Evolutionary conservation across 441 rosid genomes (phyloP), one percentile per base, ranked within the genome.

Genomic region (Breynia disticha): DNA sequence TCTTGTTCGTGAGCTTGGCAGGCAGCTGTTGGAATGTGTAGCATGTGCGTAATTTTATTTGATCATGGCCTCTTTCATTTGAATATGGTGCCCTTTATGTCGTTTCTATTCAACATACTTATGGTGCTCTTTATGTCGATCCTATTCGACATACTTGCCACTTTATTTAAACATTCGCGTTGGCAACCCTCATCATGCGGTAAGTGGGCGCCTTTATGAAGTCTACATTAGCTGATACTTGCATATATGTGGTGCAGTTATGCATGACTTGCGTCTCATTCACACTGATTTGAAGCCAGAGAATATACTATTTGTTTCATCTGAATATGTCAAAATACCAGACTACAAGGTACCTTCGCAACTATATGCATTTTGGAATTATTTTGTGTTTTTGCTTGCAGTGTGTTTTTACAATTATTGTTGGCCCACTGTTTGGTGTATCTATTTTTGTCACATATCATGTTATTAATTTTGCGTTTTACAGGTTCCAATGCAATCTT

Each of bases 281-380:
- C 89, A 82, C 57, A 82, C 86, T 0, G 89, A 82, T 64, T 41
- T 82, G 73, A 77, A 82, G 72, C 86, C 89, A 22, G 89, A 82
- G 78, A 82, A 82, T 43, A 63, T 82, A 50, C 81, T 77, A 24
- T 72, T 77, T 64, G 76, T 76, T 55, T 80, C 86, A 42, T 60
- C 84, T 15, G 90, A 82, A 24, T 78, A 80, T 56, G 57, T 78
- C 19, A 79, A 78, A 72, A 54, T 80, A 63, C 86, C 80, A 5
- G 80, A 82, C 56, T 71, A 69, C 66, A 80, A 78, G 86, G 86
- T 78, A 65, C 57, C 19, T 47, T 17, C 17, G 41, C 10, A 12
- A 22, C n/a, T 21, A 22, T 44, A 21, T 43, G 5, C 1, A 56
- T 53, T 7, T 28, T 11, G 16, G 41, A 16, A n/a, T 13, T 24